Evolutionary conservation across 148 eudicot genomes (phyloP), one percentile per base, ranked within the genome.

Genomic region (Fallopia convolvulus): DNA sequence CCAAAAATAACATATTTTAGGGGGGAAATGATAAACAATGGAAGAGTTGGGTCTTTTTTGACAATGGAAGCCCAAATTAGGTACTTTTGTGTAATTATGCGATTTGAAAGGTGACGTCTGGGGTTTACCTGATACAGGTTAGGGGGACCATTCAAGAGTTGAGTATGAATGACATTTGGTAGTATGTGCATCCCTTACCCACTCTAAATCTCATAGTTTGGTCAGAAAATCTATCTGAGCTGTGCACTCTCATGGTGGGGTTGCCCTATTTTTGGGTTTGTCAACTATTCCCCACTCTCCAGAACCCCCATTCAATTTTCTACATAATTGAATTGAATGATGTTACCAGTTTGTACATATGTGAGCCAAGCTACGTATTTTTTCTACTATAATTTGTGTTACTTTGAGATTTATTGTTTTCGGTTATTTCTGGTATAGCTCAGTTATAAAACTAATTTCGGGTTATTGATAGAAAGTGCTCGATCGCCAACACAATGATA

Each of bases 211-310:
- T 61, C 36, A 61, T 15, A 2, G 15, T 61, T 61, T 26, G 70
- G 15, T 61, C 36, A 61, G 70, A 30, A 26, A 30, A 61, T 61
- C 70, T 61, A 10, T 61, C 36, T 61, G 70, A 26, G 70, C 39
- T 30, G 70, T 61, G 39, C 70, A 61, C 70, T 23, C 36, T 26
- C 32, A 61, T 61, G 70, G 70, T 61, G 70, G 70, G 39, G 15
- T 18, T 61, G 3, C 70, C 10, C 21, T 13, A 61, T 61, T 61
- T 10, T 61, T 61, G 70, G 70, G 10, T 0, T 44, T 44, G 47
- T 44, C 47, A 44, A 44, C 47, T 44, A 17, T 26, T 30, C 21
- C 18, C 55, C 18, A 6, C 60, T 55, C 30, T 26, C 0, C 60
- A 6, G 5, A 55, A 55, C 2, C 21, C 21, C 23, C 60, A n/a